These are phyloP conservation scores for Kappamyces sp. DNA, from an alignment of 192 early-diverging fungal genomes.

Conservation along the genomic window DNA sequence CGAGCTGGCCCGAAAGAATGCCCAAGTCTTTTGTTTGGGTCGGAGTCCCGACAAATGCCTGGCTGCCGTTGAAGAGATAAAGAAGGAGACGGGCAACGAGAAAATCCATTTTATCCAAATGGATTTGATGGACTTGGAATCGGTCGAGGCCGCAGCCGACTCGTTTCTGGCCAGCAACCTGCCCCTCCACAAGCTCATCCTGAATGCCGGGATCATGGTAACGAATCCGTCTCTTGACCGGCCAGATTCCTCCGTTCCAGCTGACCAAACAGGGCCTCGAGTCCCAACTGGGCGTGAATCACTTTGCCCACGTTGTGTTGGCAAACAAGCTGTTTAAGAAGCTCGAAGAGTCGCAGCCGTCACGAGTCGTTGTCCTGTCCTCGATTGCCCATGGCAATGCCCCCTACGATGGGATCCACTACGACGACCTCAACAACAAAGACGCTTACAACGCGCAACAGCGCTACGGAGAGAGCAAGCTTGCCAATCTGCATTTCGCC, in stretches of 20 bases:
- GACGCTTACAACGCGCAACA: conserved; percentile 23
- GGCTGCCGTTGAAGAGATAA: conserved; percentile 29
- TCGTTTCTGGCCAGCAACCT: conserved; percentile 28
- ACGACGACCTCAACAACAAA: conserved; percentile 32
- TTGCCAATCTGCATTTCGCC: conserved; percentile 50
- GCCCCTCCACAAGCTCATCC: conserved; percentile 46
- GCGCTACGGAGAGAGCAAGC: conserved; percentile 48
- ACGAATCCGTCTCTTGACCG: too few relatives aligned
- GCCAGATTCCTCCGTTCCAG: conserved; percentile 16
- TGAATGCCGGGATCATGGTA: conserved; percentile 48
- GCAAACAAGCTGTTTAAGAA: conserved; percentile 34
- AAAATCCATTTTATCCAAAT: conserved; percentile 27
- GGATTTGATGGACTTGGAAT: conserved; percentile 24
- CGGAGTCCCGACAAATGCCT: conserved; percentile 16
- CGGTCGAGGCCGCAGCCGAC: conserved; percentile 29
- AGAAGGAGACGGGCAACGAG: conserved; percentile 5
- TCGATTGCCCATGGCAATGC: conserved; percentile 20
- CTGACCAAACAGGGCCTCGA: conserved; percentile 51
- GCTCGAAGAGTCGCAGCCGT: conserved; percentile 32
- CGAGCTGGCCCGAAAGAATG: too few relatives aligned
- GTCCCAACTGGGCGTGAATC: conserved; percentile 43
- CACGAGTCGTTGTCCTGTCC: conserved; percentile 51
- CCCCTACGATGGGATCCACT: conserved; percentile 33
- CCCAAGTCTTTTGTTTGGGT: conserved; percentile 3
- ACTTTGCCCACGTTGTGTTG: conserved; percentile 37